A percentile compares a stretch with the other conserved stretches of the same genome.
These are phyloP conservation scores for Kentomonas sorsogonicus DNA, from an alignment of 208 protist genomes.

Conservation along the genomic window DNA sequence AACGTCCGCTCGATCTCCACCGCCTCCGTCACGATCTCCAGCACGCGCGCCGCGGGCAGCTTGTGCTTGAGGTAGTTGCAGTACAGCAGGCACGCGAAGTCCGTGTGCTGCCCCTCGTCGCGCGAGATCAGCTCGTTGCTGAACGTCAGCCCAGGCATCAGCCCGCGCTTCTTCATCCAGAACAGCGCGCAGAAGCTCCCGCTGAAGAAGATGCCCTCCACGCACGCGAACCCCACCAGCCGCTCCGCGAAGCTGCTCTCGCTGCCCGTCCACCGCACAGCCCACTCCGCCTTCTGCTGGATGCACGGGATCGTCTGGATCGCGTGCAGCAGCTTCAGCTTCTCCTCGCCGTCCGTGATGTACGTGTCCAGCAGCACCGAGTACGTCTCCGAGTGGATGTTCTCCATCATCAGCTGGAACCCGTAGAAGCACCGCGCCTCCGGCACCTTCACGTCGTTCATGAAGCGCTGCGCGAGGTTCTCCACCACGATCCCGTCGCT, in stretches of 20 bases:
- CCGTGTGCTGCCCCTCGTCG: slow-evolving; percentile 98
- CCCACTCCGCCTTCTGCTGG: slow-evolving; percentile 98
- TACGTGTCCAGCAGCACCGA: slow-evolving; percentile 95
- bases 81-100: slow-evolving; percentile 98
- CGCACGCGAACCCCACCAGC: slow-evolving; percentile 97
- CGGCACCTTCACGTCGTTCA: slow-evolving; percentile 97
- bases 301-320: slow-evolving; percentile 96
- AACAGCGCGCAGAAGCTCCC: slow-evolving; percentile 99
- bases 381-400: slow-evolving; percentile 97
- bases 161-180: slow-evolving; percentile 99
- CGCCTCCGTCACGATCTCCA: slow-evolving; percentile 92
- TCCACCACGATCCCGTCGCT: slow-evolving; percentile 99
- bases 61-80: slow-evolving; percentile 91
- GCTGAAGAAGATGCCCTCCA: slow-evolving; percentile 99
- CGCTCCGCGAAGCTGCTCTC: slow-evolving; percentile 91
- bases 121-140: slow-evolving; percentile 99
- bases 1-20: slow-evolving; percentile 97
- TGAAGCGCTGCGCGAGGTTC: slow-evolving; percentile 96
- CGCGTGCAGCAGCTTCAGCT: slow-evolving; percentile 93
- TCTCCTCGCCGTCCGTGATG: slow-evolving; percentile 93
- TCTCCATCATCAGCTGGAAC: slow-evolving; percentile 99
- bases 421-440: slow-evolving; percentile 98
- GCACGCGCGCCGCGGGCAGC: slow-evolving; percentile 72
- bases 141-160: slow-evolving; percentile 99
- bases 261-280: slow-evolving; percentile 87